Percentiles rank a stretch among this genome's conserved stretches.
Conservation (phyloP, 805 yeast species). For the Lipomyces yamanashiensis region DNA sequence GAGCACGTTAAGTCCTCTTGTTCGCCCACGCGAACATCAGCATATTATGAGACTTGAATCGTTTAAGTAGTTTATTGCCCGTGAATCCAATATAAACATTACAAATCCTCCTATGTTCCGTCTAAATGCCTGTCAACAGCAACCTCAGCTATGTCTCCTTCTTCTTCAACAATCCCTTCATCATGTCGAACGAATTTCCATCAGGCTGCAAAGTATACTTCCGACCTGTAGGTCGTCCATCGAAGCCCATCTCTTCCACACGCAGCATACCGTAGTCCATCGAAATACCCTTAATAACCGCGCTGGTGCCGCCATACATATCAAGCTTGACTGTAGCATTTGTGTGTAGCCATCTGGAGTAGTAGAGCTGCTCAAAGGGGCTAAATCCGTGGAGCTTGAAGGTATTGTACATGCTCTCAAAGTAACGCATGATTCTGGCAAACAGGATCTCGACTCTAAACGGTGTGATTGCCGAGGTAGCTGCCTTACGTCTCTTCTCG, state of each 20-base stretch:
- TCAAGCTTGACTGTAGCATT: conserved; percentile 73
- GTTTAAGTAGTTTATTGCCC: too few species aligned
- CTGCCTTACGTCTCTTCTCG: conserved; percentile 51
- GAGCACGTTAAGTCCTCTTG: too few species aligned
- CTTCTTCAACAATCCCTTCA: conserved; percentile 79
- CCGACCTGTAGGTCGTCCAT: conserved; percentile 57
- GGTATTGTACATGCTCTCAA: conserved; percentile 61
- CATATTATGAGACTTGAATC: too few species aligned
- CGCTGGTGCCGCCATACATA: conserved; percentile 57
- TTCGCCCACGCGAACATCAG: too few species aligned
- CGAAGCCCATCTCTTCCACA: conserved; percentile 66
- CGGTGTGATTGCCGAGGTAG: conserved; percentile 53
- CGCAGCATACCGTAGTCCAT: conserved; percentile 80
- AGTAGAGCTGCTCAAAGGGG: conserved; percentile 72
- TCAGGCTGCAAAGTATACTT: conserved; percentile 85
- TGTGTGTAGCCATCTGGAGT: conserved; percentile 83
- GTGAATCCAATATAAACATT: too few species aligned
- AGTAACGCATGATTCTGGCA: conserved; percentile 69
- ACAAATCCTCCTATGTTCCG: too few species aligned
- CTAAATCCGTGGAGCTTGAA: conserved; percentile 69
- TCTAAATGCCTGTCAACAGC: too few species aligned
- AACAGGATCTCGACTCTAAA: conserved; percentile 56
- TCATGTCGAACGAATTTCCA: conserved; percentile 96
- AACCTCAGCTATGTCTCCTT: conserved; percentile 43
- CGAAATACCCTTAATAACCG: conserved; percentile 79